phyloP scores from a whole-genome alignment of 345 rosid species.

The Arabidopsis suecica region DNA sequence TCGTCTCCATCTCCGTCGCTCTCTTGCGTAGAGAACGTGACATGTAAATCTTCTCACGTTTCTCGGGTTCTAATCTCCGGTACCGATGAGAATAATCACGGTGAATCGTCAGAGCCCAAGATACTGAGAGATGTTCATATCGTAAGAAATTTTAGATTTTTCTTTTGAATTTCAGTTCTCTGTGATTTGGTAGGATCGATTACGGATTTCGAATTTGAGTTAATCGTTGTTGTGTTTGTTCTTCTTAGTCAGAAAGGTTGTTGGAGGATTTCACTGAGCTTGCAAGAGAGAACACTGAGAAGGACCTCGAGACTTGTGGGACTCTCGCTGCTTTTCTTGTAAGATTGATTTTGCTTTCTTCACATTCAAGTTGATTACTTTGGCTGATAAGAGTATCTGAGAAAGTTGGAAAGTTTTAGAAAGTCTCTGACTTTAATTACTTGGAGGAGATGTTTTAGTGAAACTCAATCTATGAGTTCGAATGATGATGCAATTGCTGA shows the following conservation, averaged over 20 bases:
- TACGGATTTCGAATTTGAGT: not conserved
- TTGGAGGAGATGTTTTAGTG: not conserved
- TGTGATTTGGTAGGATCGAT: not conserved
- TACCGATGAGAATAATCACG: constrained; percentile 42
- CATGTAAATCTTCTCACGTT: constrained; percentile 51
- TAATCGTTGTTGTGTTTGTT: constrained; percentile 17
- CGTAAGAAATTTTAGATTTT: constrained; percentile 51
- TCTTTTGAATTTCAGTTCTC: not conserved
- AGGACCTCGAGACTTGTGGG: constrained; percentile 93
- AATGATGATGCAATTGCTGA: constrained; percentile 12
- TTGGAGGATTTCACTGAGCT: constrained; percentile 88
- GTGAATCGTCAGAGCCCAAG: constrained; percentile 43
- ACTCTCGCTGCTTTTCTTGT: constrained; percentile 87
- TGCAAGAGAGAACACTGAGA: constrained; percentile 81
- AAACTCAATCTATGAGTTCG: not conserved
- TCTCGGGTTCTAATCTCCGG: constrained; percentile 53
- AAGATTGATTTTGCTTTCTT: constrained; percentile 41
- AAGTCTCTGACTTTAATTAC: not conserved
- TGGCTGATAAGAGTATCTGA: not conserved
- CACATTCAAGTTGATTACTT: not conserved
- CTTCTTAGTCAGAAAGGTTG: constrained; percentile 62
- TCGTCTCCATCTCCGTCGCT: constrained; percentile 69
- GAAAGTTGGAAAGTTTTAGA: not conserved
- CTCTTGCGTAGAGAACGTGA: constrained; percentile 58
- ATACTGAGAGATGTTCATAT: constrained; percentile 73